phyloP scores from a whole-genome alignment of 2,329 filamentous ascomycete genomes.

The Ustulina deusta region DNA sequence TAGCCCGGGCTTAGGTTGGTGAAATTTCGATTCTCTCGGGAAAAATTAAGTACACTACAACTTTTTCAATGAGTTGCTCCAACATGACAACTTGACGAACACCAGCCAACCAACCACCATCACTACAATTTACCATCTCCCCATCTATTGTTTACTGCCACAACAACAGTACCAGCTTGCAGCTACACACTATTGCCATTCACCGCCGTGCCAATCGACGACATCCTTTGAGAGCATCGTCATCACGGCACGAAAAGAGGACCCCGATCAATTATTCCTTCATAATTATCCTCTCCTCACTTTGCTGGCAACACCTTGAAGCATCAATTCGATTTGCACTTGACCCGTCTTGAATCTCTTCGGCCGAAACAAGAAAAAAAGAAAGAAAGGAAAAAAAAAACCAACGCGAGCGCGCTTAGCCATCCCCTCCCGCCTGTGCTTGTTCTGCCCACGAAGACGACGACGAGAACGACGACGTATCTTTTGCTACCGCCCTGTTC shows the following conservation, averaged over 20 bases:
- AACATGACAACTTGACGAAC: conserved; percentile 12
- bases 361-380: background rate
- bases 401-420: conserved; percentile 29
- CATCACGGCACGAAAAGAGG: conserved; percentile 22
- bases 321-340: conserved; percentile 1
- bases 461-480: background rate
- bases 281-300: conserved; percentile 14
- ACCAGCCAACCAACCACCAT: conserved; percentile 16
- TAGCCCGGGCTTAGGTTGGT: conserved; percentile 8
- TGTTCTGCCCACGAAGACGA: conserved; percentile 15
- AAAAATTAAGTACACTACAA: conserved; percentile 33
- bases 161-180: conserved; percentile 16
- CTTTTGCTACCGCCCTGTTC: conserved; percentile 9
- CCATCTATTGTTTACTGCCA: conserved; percentile 7
- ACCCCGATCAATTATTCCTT: conserved; percentile 10
- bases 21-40: conserved; percentile 35
- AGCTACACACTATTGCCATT: conserved; percentile 23
- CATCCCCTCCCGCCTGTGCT: conserved; percentile 10
- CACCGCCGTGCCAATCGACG: conserved; percentile 18
- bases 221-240: conserved; percentile 21
- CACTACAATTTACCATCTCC: conserved; percentile 8
- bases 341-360: conserved; percentile 7
- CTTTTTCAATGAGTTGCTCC: conserved; percentile 17
- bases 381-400: background rate
- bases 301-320: conserved; percentile 4